These are phyloP conservation scores for Ogataea hybrid DNA, from an alignment of 1,139 yeast species.

Conservation along the genomic window DNA sequence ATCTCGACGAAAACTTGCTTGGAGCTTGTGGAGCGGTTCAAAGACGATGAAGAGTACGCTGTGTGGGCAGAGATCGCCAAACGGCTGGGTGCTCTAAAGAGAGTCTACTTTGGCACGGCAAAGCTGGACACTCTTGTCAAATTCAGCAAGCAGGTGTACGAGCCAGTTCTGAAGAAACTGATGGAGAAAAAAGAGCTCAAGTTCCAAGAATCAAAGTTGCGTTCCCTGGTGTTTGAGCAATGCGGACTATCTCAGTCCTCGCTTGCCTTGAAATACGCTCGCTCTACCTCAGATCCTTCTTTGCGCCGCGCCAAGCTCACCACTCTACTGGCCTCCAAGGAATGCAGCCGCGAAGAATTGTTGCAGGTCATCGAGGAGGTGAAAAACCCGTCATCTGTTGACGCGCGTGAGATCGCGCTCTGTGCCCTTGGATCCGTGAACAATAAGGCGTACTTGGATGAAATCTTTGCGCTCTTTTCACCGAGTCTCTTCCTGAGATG, in stretches of 20 bases:
- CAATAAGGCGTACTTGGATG: slow-evolving; percentile 37
- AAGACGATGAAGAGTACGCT: slow-evolving; percentile 50
- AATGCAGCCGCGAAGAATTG: slow-evolving; percentile 44
- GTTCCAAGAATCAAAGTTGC: slow-evolving; percentile 50
- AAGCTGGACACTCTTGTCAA: slow-evolving; percentile 38
- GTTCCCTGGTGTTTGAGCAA: slow-evolving; percentile 47
- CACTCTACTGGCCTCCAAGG: slow-evolving; percentile 45
- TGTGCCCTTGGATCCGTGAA: slow-evolving; percentile 56
- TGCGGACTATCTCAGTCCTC: slow-evolving; percentile 54
- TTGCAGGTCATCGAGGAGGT: slow-evolving; percentile 50
- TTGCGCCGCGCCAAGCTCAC: slow-evolving; percentile 53
- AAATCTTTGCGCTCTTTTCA: slow-evolving; percentile 41
- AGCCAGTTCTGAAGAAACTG: slow-evolving; percentile 37
- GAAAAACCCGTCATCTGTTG: slow-evolving; percentile 56
- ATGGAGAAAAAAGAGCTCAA: slow-evolving; percentile 39
- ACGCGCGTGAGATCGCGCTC: slow-evolving; percentile 65
- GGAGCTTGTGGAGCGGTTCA: slow-evolving; percentile 43
- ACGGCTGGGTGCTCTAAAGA: slow-evolving; percentile 41
- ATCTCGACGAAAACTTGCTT: slow-evolving; percentile 49
- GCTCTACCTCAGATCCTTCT: slow-evolving; percentile 50
- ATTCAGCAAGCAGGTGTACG: slow-evolving; percentile 43
- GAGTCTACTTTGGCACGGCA: slow-evolving; percentile 49
- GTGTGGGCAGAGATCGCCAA: slow-evolving; percentile 66
- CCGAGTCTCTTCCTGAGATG: slow-evolving; percentile 60
- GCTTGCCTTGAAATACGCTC: slow-evolving; percentile 41